Conservation (phyloP, 192 early-diverging fungal species). For the Mortierella antarctica region DNA sequence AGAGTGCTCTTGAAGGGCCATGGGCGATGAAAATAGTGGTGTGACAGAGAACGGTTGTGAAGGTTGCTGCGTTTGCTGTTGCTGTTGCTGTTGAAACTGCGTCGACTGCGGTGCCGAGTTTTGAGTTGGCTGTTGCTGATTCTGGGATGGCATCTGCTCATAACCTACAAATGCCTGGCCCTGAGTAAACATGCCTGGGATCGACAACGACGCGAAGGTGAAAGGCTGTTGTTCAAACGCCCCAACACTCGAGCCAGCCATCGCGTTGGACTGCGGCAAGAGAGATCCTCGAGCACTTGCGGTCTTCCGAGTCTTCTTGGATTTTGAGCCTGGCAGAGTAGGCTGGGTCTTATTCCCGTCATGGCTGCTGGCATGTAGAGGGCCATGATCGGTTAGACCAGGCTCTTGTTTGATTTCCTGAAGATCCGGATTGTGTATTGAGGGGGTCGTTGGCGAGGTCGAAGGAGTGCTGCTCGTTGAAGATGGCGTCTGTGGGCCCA, state of each 20-base stretch:
- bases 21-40: slow-evolving; percentile 38
- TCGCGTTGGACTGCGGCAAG: slow-evolving; percentile 1
- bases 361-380: background rate
- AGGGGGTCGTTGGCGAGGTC: slow-evolving; percentile 31
- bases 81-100: slow-evolving; percentile 16
- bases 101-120: background rate
- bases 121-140: slow-evolving; percentile 12
- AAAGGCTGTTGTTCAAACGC: background rate
- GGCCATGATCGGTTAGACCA: background rate
- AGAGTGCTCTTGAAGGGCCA: slow-evolving; percentile 26
- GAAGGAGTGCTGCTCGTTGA: slow-evolving; percentile 24
- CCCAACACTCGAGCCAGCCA: background rate
- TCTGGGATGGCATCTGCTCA: slow-evolving; percentile 6
- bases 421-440: slow-evolving; percentile 32
- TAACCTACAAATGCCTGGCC: slow-evolving; percentile 44
- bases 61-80: background rate
- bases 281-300: slow-evolving; percentile 21
- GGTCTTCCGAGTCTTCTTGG: slow-evolving; percentile 20
- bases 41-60: slow-evolving; percentile 38
- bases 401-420: slow-evolving; percentile 38
- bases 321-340: background rate
- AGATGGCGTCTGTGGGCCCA: slow-evolving; percentile 16
- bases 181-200: slow-evolving; percentile 44
- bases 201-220: slow-evolving; percentile 43
- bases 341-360: no score